phyloP scores from a whole-genome alignment of 2,329 filamentous ascomycete species.

The Alternaria sp. region DNA sequence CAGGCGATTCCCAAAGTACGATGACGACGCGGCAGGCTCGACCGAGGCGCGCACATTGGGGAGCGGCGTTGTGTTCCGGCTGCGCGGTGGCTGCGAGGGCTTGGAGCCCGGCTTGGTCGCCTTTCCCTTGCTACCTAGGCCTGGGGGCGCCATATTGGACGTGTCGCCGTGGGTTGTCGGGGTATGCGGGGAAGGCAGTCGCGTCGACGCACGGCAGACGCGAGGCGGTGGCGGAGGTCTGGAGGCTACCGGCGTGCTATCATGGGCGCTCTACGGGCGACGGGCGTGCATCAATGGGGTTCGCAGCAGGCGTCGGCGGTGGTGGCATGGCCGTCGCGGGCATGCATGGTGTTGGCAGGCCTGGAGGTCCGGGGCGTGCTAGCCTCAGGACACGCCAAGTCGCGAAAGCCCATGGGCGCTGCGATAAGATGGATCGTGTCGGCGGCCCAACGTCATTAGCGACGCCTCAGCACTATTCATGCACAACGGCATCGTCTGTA shows the following conservation, averaged over 20 bases:
- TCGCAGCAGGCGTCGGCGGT: neutral
- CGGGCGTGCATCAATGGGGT: neutral
- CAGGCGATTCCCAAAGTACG: constrained; percentile 68
- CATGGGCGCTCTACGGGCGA: neutral
- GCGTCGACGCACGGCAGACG: constrained; percentile 1
- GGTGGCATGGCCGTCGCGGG: neutral
- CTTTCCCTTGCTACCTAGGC: constrained; percentile 58
- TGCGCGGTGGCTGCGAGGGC: constrained; percentile 53
- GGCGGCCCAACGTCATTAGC: neutral
- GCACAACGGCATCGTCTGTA: neutral
- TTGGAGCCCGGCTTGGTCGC: constrained; percentile 50
- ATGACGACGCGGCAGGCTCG: constrained; percentile 44
- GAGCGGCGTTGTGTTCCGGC: constrained; percentile 79
- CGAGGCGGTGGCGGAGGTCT: neutral
- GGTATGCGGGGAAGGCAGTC: constrained; percentile 16
- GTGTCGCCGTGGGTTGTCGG: constrained; percentile 6
- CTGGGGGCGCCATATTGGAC: constrained; percentile 39
- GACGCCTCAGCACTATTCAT: neutral
- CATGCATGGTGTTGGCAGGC: neutral
- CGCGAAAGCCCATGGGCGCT: neutral
- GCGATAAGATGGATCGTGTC: neutral
- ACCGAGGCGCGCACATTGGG: constrained; percentile 58
- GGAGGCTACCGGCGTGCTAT: neutral
- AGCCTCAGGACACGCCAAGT: neutral
- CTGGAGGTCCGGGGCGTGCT: neutral